Base-by-base conservation (phyloP, 192 early-diverging fungal genomes). In the Chytriomyces sp. region DNA sequence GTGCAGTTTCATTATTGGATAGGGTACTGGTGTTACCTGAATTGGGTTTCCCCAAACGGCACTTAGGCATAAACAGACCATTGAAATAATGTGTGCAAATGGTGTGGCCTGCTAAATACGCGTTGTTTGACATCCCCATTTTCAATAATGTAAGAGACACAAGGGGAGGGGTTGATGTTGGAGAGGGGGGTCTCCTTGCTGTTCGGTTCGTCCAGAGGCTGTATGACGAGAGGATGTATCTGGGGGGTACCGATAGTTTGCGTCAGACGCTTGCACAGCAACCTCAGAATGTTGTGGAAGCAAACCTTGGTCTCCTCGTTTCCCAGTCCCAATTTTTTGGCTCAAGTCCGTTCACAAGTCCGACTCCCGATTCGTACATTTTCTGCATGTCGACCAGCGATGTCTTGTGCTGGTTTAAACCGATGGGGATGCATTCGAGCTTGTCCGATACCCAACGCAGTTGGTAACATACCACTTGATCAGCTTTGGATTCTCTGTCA, bases 351-450 rank as follows among this genome's bases (percentile, higher is more conserved):
- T 68, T 26, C 44, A 45, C 18, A 50, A 66, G 47, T 11, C 68
- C 68, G 26, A 76, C 28, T 16, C 65, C 50, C 18, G 24, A 26
- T n/a, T 59, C 67, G 35, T 76, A 61, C 24, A 24, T 11, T 23
- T 70, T 69, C 18, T 66, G 66, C 49, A 69, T 69, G 8, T 24
- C 10, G 13, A 18, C 66, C 13, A 18, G 24, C 5, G 28, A 44
- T 71, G 57, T 61, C 6, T 24, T 45, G 18, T 50, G 50, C 45
- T 76, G 75, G 45, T 76, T 69, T 26, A 76, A 2, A 11, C 75
- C 75, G 26, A 76, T 57, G 5, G 65, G 75, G 1, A 76, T 76
- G 28, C 75, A 76, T 47, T 28, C 44, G 2, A 76, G 35, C 48
- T 69, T 69, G 26, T 70, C 67, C 13, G 24, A 9, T 3, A 13